These are phyloP conservation scores for Amaranthus tricolor DNA, from an alignment of 179 eudicot species.

Conservation along the genomic window DNA sequence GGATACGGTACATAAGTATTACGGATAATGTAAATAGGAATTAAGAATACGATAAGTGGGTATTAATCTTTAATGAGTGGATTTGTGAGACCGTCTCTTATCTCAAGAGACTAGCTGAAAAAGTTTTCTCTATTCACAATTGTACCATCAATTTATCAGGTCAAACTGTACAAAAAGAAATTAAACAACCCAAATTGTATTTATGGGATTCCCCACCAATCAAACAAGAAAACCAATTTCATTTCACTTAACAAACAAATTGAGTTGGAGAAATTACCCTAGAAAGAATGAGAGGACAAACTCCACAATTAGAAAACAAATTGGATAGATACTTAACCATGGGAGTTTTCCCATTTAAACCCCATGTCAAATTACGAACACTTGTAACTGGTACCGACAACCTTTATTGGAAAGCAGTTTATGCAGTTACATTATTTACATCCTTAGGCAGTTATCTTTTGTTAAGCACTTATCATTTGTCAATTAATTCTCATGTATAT, in stretches of 20 bases:
- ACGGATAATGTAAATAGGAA: too few species aligned
- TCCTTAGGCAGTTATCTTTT: too few species aligned
- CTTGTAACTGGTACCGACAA: constrained; percentile 84
- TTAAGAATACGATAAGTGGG: too few species aligned
- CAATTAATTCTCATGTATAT: too few species aligned
- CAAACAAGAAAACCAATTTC: background rate
- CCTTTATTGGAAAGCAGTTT: too few species aligned
- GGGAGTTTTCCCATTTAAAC: constrained; percentile 98
- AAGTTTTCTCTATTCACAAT: background rate
- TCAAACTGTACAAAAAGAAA: background rate
- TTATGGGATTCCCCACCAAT: background rate
- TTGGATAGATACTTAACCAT: constrained; percentile 75
- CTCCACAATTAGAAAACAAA: constrained; percentile 56
- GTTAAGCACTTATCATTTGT: too few species aligned
- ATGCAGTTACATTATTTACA: too few species aligned
- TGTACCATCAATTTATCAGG: background rate
- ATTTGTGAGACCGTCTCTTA: too few species aligned
- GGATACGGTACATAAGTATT: too few species aligned
- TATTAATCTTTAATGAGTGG: too few species aligned
- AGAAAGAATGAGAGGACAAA: constrained; percentile 83
- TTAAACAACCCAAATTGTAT: background rate
- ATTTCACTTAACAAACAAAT: background rate
- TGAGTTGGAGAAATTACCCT: constrained; percentile 43
- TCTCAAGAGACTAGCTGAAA: too few species aligned
- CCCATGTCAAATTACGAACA: constrained; percentile 94